Percentiles rank a stretch among this genome's conserved stretches.
Conservation (phyloP, 2,329 filamentous ascomycete species). For the Fusarium buxicola region DNA sequence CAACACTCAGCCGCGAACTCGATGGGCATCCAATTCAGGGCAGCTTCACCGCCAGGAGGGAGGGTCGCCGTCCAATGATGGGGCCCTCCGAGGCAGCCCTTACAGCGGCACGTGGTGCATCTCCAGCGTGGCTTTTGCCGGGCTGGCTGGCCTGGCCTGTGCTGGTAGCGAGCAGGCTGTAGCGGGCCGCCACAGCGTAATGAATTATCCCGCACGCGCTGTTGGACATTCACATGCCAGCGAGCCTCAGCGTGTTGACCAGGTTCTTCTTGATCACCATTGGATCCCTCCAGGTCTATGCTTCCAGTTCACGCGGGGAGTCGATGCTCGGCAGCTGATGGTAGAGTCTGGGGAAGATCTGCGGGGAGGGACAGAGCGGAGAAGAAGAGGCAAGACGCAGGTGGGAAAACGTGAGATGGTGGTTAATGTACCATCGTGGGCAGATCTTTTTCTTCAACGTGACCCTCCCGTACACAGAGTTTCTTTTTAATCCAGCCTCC, state of each 20-base stretch:
- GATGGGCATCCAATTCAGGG: conserved; percentile 15
- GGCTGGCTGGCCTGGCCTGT: not conserved
- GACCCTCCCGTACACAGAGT: conserved; percentile 9
- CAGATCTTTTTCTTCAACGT: conserved; percentile 16
- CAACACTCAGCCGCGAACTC: not conserved
- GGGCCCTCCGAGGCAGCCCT: not conserved
- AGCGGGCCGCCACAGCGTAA: conserved; percentile 25
- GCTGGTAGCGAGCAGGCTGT: not conserved
- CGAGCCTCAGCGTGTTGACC: not conserved
- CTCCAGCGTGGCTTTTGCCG: conserved; percentile 19
- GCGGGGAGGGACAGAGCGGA: conserved; percentile 15
- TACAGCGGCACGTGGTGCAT: conserved; percentile 36
- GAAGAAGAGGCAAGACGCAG: too few species aligned
- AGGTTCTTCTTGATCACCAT: conserved; percentile 7
- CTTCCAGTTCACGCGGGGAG: conserved; percentile 4
- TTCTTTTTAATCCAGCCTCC: conserved; percentile 2
- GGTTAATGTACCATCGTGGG: conserved; percentile 8
- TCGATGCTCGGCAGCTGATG: conserved; percentile 40
- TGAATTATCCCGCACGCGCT: conserved; percentile 14
- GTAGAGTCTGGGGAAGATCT: conserved; percentile 40
- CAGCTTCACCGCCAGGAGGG: conserved; percentile 31
- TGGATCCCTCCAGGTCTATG: conserved; percentile 29
- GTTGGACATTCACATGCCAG: conserved; percentile 35
- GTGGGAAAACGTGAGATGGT: conserved; percentile 3
- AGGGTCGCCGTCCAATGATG: conserved; percentile 24